A percentile compares a stretch with the other conserved stretches of the same genome.
These are phyloP conservation scores for Sonneratia alba DNA, from an alignment of 345 rosid genomes.

Conservation along the genomic window DNA sequence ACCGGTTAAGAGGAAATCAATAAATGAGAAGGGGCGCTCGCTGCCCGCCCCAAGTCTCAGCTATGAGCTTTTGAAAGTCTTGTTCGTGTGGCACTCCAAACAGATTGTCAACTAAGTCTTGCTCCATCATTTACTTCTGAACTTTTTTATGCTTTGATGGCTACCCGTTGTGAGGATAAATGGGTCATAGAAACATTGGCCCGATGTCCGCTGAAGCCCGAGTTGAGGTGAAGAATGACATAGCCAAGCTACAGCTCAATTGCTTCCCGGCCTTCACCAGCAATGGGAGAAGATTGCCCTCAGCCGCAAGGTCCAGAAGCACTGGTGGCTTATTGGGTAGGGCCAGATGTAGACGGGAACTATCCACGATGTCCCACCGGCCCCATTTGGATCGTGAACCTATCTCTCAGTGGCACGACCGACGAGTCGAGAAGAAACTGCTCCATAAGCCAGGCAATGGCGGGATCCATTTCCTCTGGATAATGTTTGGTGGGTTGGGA, in stretches of 20 bases:
- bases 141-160: slow-evolving; percentile 77
- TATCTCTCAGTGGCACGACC: slow-evolving; percentile 1
- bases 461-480: too few relatives aligned
- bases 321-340: slow-evolving; percentile 94
- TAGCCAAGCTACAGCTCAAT: slow-evolving; percentile 75
- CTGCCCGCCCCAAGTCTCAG: too few relatives aligned
- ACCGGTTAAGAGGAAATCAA: too few relatives aligned
- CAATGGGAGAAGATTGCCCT: slow-evolving; percentile 84
- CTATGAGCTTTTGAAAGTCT: too few relatives aligned
- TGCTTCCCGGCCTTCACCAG: slow-evolving; percentile 85
- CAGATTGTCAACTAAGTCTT: too few relatives aligned
- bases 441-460: too few relatives aligned
- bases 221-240: slow-evolving; percentile 77
- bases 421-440: neutral
- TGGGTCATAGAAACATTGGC: slow-evolving; percentile 86
- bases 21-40: too few relatives aligned
- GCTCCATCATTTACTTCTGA: slow-evolving; percentile 6
- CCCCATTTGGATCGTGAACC: slow-evolving; percentile 24
- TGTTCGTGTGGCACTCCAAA: neutral
- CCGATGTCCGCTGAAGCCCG: slow-evolving; percentile 94
- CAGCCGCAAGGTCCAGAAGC: slow-evolving; percentile 78
- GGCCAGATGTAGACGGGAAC: slow-evolving; percentile 92
- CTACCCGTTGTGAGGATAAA: slow-evolving; percentile 86
- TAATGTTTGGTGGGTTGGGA: too few relatives aligned
- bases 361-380: slow-evolving; percentile 62